These are phyloP conservation scores for Nakaseomyces delphensis DNA, from an alignment of 1,139 yeast genomes.

Conservation along the genomic window DNA sequence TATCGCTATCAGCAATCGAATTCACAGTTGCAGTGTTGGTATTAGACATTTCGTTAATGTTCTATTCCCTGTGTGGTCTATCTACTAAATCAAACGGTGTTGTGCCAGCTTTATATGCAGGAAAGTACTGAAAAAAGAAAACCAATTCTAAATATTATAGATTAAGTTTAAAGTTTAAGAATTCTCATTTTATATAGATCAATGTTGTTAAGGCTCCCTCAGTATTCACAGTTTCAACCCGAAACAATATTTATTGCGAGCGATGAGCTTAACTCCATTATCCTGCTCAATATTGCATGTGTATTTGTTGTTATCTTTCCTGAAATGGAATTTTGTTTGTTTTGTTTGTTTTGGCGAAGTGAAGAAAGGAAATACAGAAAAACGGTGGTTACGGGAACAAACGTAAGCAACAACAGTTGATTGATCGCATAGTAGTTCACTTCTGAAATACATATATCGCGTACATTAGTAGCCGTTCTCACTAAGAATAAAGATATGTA, in stretches of 20 bases:
- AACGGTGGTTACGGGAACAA: too few species aligned
- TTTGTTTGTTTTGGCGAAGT: background rate
- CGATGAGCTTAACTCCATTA: conserved; percentile 1
- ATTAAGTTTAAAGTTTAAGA: background rate
- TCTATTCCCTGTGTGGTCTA: too few species aligned
- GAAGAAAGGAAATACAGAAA: too few species aligned
- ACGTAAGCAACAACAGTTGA: too few species aligned
- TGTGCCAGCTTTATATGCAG: too few species aligned
- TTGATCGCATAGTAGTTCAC: too few species aligned
- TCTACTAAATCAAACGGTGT: too few species aligned
- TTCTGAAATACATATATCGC: too few species aligned
- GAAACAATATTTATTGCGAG: background rate
- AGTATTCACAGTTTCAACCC: background rate
- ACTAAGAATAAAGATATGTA: too few species aligned
- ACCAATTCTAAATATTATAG: background rate
- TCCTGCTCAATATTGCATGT: background rate
- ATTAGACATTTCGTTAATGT: conserved; percentile 1
- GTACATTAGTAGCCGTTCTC: too few species aligned
- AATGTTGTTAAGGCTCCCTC: background rate
- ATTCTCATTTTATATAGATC: too few species aligned
- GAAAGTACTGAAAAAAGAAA: background rate
- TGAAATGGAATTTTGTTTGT: background rate
- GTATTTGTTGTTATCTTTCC: conserved; percentile 1
- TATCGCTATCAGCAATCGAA: background rate
- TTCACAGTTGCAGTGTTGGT: background rate